Evolutionary conservation across 2,329 filamentous ascomycete genomes (phyloP).

Genomic region (Diaporthe australafricana): DNA sequence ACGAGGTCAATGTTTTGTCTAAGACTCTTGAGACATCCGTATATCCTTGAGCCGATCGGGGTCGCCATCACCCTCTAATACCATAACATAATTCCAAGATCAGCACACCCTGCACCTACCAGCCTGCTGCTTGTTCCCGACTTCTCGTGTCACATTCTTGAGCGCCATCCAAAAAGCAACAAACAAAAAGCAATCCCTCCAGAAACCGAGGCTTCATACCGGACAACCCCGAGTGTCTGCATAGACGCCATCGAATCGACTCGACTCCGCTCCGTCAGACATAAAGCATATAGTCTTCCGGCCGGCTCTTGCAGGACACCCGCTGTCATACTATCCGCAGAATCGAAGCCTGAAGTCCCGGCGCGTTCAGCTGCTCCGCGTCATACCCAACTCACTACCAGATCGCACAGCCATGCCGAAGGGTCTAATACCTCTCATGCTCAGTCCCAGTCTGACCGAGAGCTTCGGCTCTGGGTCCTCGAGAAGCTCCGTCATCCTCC

Average conservation of each 20-base stretch:
- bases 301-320: no score
- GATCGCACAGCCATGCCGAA: constrained; percentile 32
- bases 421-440: constrained; percentile 37
- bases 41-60: constrained; percentile 28
- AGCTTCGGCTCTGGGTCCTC: constrained; percentile 53
- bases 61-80: constrained; percentile 43
- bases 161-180: background rate
- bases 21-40: constrained; percentile 34
- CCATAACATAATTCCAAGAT: constrained; percentile 38
- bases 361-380: constrained; percentile 1
- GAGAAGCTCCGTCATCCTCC: constrained; percentile 42
- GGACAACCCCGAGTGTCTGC: background rate
- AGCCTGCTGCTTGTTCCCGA: constrained; percentile 6
- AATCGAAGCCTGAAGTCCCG: background rate
- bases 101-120: background rate
- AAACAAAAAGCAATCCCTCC: background rate
- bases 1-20: constrained; percentile 34
- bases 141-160: constrained; percentile 19
- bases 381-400: background rate
- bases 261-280: no score
- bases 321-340: background rate
- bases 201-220: no score
- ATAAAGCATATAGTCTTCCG: no score
- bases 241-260: background rate
- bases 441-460: constrained; percentile 38